Evolutionary conservation across 1,139 yeast genomes (phyloP), one percentile per base, ranked within the genome.

Genomic region (Eremothecium gossypii): DNA sequence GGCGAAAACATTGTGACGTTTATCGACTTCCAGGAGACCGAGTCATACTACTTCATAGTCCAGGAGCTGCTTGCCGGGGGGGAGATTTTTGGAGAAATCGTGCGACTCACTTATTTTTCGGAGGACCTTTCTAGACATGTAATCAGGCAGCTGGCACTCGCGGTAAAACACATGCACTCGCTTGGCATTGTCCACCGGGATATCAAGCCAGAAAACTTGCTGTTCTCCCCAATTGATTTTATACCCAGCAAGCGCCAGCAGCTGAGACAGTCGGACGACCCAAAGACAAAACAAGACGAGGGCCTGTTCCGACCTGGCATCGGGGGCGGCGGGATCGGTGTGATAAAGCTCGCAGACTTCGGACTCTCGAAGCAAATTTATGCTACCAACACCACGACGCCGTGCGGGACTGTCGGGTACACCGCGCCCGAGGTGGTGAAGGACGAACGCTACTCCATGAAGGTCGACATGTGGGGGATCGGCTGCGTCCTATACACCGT

Each of bases 401-500:
- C 94, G 0, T 86, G 95, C 60, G 95, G 95, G 32, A 84, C 95
- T 1, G 87, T 84, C 30, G 93, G 93, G 1, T 84, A 84, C 59
- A 85, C 96, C 2, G 96, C 96, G 0, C 97, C 96, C 0, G 97
- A 89, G 63, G 93, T 87, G 40, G 94, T 89, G 36, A 78, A 76
- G 55, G 93, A 83, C 58, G 86, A 85, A 63, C 73, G 77, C 46
- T 89, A 89, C 57, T 83, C 95, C 6, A 86, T 84, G 66, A 76
- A 87, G 39, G 97, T 89, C 13, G 97, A 89, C 61, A 83, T 89
- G 76, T 89, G 96, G 96, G 94, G 95, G 4, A 67, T 89, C 42
- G 97, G 97, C 1, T 89, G 97, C 64, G 93, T 89, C 7, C 63
- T 89, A 48, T 89, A 89, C 59, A 89, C 96, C 0, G 71, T 87